Base-by-base conservation (phyloP, 1,139 yeast species). In the Lodderomyces margitis region DNA sequence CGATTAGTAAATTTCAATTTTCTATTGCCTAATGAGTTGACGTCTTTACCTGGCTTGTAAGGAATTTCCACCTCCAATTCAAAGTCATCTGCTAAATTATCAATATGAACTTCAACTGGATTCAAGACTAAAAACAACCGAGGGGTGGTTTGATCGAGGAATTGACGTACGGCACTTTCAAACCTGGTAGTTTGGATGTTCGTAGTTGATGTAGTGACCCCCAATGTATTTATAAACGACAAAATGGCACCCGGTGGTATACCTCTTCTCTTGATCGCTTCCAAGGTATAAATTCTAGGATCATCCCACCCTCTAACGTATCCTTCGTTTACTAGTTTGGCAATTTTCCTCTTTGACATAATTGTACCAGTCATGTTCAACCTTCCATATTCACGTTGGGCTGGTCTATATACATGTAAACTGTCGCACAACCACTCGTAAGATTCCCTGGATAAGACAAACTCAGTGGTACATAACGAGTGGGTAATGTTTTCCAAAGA, bases 391-490 rank as follows among this genome's bases (percentile, higher is more conserved):
- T 94, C 99, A 63, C 98, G 81, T 75, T 94, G 98, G 10, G 98
- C 96, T 36, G 98, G 98, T 72, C 96, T 84, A 68, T 88, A 94
- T 37, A 92, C 96, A 56, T 86, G 92, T 46, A 94, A 81, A 28
- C 84, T 92, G 57, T 94, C 98, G 72, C 98, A 92, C 53, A 94
- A 77, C 99, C 99, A 94, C 66, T 94, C 98, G 63, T 94, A 94
- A 54, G 95, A 84, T 68, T 89, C 96, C 59, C 98, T 80, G 20
- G 96, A 85, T 46, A 89, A 72, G 51, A 85, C 82, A 65, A 94
- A 94, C 68, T 92, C 98, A 38, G 96, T 85, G 32, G 98, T 92
- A 71, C 98, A 92, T 56, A 92, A 73, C 25, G 97, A 88, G 58
- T 92, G 98, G 31, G 95, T 81, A 52, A 94, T 92, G 62, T 92